Conservation (phyloP, 345 rosid genomes). For the Hevea brasiliensis region DNA sequence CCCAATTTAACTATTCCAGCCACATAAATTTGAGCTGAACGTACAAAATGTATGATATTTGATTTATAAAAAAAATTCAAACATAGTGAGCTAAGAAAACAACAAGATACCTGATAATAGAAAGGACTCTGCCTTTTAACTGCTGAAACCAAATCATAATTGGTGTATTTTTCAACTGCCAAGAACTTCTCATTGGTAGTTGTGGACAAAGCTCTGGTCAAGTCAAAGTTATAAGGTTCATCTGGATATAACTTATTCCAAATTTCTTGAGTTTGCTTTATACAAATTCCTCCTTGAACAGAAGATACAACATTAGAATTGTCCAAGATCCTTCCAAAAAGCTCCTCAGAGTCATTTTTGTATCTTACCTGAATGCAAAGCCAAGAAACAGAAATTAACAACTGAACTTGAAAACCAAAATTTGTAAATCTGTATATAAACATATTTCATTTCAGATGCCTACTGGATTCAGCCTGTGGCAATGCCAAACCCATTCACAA, state of each 20-base stretch:
- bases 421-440: background rate
- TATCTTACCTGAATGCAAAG: constrained; percentile 59
- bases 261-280: constrained; percentile 50
- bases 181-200: constrained; percentile 36
- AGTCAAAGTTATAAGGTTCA: constrained; percentile 71
- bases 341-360: constrained; percentile 74
- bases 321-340: constrained; percentile 69
- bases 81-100: no score
- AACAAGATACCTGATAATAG: constrained; percentile 67
- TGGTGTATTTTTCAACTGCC: constrained; percentile 50
- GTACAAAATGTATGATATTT: background rate
- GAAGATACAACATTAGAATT: constrained; percentile 65
- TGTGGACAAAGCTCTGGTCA: constrained; percentile 28
- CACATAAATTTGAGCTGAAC: background rate
- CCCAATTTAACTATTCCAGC: background rate
- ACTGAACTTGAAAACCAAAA: constrained; percentile 5
- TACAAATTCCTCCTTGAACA: constrained; percentile 41
- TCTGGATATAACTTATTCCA: constrained; percentile 69
- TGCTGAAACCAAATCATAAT: constrained; percentile 83
- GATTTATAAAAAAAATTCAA: background rate
- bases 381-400: constrained; percentile 17
- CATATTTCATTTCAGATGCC: constrained; percentile 3
- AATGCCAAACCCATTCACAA: constrained; percentile 99
- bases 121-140: constrained; percentile 90
- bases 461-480: constrained; percentile 98